Evolutionary conservation across 2,329 filamentous ascomycete genomes (phyloP).

Genomic region (Cryphonectria nitschkei): DNA sequence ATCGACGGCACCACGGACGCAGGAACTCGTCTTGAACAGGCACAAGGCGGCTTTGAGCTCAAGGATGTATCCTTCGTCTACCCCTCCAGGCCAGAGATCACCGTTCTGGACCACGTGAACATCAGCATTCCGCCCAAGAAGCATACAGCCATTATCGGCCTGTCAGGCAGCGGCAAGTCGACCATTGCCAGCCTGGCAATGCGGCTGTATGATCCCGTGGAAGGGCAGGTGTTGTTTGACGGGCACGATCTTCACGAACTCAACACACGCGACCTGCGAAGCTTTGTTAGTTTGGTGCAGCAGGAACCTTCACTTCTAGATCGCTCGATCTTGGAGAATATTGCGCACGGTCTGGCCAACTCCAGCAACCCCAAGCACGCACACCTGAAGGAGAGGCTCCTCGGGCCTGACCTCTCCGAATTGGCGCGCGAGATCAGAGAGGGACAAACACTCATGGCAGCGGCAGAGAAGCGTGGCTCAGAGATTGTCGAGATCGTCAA

Average conservation of each 20-base stretch:
- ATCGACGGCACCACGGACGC: slow-evolving; percentile 43
- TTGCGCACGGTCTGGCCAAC: slow-evolving; percentile 46
- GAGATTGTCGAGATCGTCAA: slow-evolving; percentile 47
- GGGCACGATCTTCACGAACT: slow-evolving; percentile 42
- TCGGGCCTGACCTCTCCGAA: slow-evolving; percentile 47
- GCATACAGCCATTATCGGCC: slow-evolving; percentile 60
- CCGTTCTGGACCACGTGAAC: slow-evolving; percentile 47
- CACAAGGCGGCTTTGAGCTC: slow-evolving; percentile 24
- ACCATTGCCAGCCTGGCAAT: slow-evolving; percentile 52
- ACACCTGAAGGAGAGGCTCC: slow-evolving; percentile 43
- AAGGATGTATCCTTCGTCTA: slow-evolving; percentile 47
- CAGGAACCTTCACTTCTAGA: slow-evolving; percentile 41
- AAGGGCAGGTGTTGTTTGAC: slow-evolving; percentile 44
- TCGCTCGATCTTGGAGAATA: slow-evolving; percentile 47
- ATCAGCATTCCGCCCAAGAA: slow-evolving; percentile 46
- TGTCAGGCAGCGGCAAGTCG: slow-evolving; percentile 62
- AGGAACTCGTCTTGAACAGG: slow-evolving; percentile 27
- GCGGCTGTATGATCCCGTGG: slow-evolving; percentile 50
- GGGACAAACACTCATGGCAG: slow-evolving; percentile 31
- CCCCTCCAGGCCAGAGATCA: slow-evolving; percentile 45
- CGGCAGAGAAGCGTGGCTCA: slow-evolving; percentile 30
- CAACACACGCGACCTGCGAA: slow-evolving; percentile 44
- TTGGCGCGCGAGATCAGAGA: slow-evolving; percentile 43
- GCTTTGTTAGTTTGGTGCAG: slow-evolving; percentile 40
- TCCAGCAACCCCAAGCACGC: slow-evolving; percentile 39